A percentile compares a stretch with the other conserved stretches of the same genome.
These are phyloP conservation scores for Circinella minor DNA, from an alignment of 371 early-diverging fungal genomes.

Conservation along the genomic window DNA sequence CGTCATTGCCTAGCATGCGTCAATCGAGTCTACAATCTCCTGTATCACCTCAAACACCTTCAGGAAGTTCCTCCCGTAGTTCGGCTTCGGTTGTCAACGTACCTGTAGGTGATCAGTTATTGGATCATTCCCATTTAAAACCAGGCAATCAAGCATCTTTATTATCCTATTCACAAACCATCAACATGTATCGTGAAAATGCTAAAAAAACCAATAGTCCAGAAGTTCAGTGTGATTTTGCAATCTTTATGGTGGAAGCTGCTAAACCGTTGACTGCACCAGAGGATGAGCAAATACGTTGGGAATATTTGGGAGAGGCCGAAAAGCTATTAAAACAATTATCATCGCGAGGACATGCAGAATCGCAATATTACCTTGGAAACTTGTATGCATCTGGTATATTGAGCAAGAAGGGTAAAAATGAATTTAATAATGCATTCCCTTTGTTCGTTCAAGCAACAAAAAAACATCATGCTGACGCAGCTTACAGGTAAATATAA, in stretches of 20 bases:
- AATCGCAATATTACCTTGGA: conserved; percentile 71
- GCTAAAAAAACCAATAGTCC: conserved; percentile 86
- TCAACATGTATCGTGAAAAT: conserved; percentile 81
- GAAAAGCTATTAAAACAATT: conserved; percentile 63
- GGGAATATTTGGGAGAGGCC: conserved; percentile 66
- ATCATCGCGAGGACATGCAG: conserved; percentile 64
- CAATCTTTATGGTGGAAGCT: conserved; percentile 72
- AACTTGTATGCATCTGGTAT: conserved; percentile 69
- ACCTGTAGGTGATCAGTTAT: conserved; percentile 50
- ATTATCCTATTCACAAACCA: conserved; percentile 68
- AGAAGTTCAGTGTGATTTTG: conserved; percentile 81
- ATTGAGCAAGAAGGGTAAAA: conserved; percentile 59
- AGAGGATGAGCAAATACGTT: conserved; percentile 56
- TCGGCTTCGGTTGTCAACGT: conserved; percentile 36
- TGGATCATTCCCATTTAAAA: conserved; percentile 68
- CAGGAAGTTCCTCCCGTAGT: conserved; percentile 30
- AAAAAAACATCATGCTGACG: conserved; percentile 71
- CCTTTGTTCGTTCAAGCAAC: conserved; percentile 71
- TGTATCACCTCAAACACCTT: conserved; percentile 14
- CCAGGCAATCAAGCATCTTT: conserved; percentile 69
- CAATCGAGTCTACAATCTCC: conserved; percentile 14
- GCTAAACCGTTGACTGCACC: conserved; percentile 54
- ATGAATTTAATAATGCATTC: conserved; percentile 72
- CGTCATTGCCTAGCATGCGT: conserved; percentile 2
- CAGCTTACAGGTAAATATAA: conserved; percentile 52